A percentile compares a stretch with the other conserved stretches of the same genome.
These are phyloP conservation scores for Calonectria pseudoturangicola DNA, from an alignment of 2,329 filamentous ascomycete species.

Conservation along the genomic window DNA sequence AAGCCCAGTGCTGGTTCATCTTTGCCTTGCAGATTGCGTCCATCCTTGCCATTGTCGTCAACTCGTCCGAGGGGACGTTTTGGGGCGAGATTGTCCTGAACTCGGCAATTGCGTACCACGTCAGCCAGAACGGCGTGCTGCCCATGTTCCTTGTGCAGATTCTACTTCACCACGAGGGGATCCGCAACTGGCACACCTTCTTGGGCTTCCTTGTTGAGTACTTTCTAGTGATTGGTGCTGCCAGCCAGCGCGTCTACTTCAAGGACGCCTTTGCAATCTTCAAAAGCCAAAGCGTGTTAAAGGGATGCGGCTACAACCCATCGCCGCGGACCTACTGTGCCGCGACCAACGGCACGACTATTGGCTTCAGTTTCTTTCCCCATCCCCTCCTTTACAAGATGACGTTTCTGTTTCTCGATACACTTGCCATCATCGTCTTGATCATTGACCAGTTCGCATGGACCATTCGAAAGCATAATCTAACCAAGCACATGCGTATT, in stretches of 20 bases:
- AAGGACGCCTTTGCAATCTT: conserved; percentile 60
- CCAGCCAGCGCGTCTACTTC: conserved; percentile 61
- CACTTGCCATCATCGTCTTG: conserved; percentile 59
- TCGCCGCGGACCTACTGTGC: conserved; percentile 63
- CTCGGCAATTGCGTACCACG: conserved; percentile 61
- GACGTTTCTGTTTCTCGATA: conserved; percentile 61
- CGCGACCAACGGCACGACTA: conserved; percentile 57
- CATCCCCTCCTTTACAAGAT: conserved; percentile 62
- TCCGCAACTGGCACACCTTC: conserved; percentile 64
- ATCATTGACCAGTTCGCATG: conserved; percentile 60
- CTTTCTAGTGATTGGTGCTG: conserved; percentile 61
- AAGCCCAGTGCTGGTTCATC: conserved; percentile 63
- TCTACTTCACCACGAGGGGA: conserved; percentile 62
- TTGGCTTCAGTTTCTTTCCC: conserved; percentile 61
- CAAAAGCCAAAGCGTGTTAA: conserved; percentile 56
- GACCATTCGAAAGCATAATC: conserved; percentile 60
- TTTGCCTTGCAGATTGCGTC: conserved; percentile 64
- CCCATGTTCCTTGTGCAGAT: conserved; percentile 63
- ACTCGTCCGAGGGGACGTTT: conserved; percentile 63
- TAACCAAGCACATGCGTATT: conserved; percentile 57
- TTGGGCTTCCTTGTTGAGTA: conserved; percentile 63
- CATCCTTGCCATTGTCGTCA: conserved; percentile 64
- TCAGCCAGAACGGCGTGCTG: conserved; percentile 61
- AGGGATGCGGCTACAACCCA: conserved; percentile 60
- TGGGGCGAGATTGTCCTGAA: conserved; percentile 64